phyloP scores from a whole-genome alignment of 139 green algal genomes.

The Volvox reticuliferus region DNA sequence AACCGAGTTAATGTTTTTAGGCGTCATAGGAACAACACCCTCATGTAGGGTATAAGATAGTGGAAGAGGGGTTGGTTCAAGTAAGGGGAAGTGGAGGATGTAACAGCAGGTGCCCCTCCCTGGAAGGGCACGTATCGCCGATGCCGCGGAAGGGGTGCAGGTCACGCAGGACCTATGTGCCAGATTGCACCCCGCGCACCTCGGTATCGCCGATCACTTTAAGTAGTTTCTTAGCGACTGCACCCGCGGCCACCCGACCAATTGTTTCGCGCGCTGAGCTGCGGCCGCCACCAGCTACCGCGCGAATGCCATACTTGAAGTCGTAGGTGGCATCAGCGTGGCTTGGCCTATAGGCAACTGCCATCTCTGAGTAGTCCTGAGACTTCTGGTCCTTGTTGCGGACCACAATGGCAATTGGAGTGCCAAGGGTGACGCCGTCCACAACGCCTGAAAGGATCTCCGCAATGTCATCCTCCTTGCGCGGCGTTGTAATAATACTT shows the following conservation, averaged over 20 bases:
- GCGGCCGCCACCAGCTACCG: conserved; percentile 95
- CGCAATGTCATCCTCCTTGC: conserved; percentile 95
- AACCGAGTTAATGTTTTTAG: too few relatives aligned
- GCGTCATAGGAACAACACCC: too few relatives aligned
- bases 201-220: conserved; percentile 80
- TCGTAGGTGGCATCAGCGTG: conserved; percentile 99
- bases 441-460: conserved; percentile 92
- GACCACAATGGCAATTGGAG: conserved; percentile 95
- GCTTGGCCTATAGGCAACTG: conserved; percentile 91
- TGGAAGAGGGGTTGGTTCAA: too few relatives aligned
- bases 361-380: conserved; percentile 91
- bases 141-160: too few relatives aligned
- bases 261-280: conserved; percentile 97
- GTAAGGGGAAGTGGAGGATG: too few relatives aligned
- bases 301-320: conserved; percentile 99
- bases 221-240: conserved; percentile 98
- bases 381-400: conserved; percentile 97
- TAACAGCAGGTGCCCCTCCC: too few relatives aligned
- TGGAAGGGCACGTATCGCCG: too few relatives aligned
- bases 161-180: too few relatives aligned
- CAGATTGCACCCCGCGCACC: conserved; percentile 52
- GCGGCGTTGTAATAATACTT: conserved; percentile 96
- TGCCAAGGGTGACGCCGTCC: conserved; percentile 89
- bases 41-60: too few relatives aligned
- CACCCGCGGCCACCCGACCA: conserved; percentile 95